phyloP scores from a whole-genome alignment of 306 rosid genomes.

The Calophaca sinica region DNA sequence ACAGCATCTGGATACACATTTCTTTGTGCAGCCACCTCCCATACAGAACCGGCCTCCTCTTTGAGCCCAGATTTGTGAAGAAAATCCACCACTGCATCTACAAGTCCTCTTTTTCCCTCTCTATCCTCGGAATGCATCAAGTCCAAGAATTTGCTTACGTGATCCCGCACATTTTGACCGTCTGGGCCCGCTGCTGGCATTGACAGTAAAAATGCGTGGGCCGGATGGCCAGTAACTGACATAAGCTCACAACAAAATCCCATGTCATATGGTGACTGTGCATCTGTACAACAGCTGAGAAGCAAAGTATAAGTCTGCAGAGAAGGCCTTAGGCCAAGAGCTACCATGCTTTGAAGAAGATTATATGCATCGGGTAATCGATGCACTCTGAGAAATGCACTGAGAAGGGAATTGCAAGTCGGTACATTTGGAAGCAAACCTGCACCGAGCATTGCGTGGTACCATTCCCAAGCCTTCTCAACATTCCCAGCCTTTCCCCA shows the following conservation, averaged over 20 bases:
- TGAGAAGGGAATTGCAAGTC: constrained; percentile 88
- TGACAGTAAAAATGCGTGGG: constrained; percentile 76
- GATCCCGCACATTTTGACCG: constrained; percentile 88
- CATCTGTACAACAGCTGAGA: constrained; percentile 93
- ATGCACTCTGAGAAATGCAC: constrained; percentile 87
- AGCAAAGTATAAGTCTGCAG: constrained; percentile 90
- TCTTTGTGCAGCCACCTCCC: constrained; percentile 90
- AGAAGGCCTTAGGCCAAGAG: constrained; percentile 79
- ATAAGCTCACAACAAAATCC: constrained; percentile 79
- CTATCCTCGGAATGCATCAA: constrained; percentile 91
- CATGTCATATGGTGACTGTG: constrained; percentile 72
- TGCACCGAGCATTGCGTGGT: constrained; percentile 73
- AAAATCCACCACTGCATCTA: constrained; percentile 98
- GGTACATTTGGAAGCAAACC: constrained; percentile 95
- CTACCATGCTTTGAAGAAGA: constrained; percentile 78
- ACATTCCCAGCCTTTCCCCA: constrained; percentile 98
- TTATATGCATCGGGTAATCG: constrained; percentile 76
- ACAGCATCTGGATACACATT: constrained; percentile 92
- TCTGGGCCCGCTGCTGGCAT: constrained; percentile 94
- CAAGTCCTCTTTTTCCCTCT: constrained; percentile 94
- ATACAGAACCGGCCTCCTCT: constrained; percentile 96
- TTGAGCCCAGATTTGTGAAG: constrained; percentile 96
- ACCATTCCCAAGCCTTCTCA: constrained; percentile 93
- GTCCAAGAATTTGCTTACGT: constrained; percentile 76
- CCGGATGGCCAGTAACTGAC: constrained; percentile 86